phyloP scores from a whole-genome alignment of 2,329 filamentous ascomycete genomes.

The Neofusicoccum parvum region DNA sequence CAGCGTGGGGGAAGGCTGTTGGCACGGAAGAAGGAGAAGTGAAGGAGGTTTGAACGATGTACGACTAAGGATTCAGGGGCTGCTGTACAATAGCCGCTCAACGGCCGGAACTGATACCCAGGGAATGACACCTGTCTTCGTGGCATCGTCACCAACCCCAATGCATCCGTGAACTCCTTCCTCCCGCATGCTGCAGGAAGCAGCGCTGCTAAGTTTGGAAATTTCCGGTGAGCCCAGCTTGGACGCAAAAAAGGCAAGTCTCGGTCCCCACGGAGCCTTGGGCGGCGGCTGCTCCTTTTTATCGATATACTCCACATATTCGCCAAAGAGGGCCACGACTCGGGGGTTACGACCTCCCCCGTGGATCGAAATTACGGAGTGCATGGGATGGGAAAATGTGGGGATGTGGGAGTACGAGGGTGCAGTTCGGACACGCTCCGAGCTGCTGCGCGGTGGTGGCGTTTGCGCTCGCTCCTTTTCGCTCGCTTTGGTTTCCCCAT shows the following conservation, averaged over 20 bases:
- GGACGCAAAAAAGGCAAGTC: not conserved
- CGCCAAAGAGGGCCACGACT: not conserved
- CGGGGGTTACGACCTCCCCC: not conserved
- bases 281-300: not conserved
- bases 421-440: too few species aligned
- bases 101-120: slow-evolving; percentile 14
- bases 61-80: not conserved
- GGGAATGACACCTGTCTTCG: slow-evolving; percentile 3
- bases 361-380: slow-evolving; percentile 3
- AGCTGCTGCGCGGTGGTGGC: not conserved
- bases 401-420: not conserved
- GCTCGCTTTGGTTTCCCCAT: not conserved
- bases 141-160: not conserved
- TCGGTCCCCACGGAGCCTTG: not conserved
- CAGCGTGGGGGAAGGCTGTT: slow-evolving; percentile 68
- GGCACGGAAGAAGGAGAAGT: slow-evolving; percentile 49
- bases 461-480: too few species aligned
- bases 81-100: slow-evolving; percentile 12
- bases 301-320: slow-evolving; percentile 19
- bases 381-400: not conserved
- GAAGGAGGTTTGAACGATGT: slow-evolving; percentile 13
- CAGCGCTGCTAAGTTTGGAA: not conserved
- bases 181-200: not conserved
- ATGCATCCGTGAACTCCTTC: not conserved
- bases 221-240: not conserved